Base-by-base conservation (phyloP, 2,329 filamentous ascomycete genomes). In the Aureobasidium pullulans region DNA sequence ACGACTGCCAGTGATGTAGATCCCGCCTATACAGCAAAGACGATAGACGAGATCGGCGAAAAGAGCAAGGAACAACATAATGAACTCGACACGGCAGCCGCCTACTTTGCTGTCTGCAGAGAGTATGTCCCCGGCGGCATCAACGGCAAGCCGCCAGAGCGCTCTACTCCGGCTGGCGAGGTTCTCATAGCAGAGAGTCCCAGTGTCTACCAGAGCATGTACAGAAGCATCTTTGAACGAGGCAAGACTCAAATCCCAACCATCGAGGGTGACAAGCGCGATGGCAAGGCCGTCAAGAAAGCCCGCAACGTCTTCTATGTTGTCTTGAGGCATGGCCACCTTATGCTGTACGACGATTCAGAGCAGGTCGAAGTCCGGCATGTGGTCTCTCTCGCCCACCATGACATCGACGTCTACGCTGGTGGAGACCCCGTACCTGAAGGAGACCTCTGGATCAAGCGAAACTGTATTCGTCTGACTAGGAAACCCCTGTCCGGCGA, bases 121-220 rank as follows among this genome's bases (percentile, higher is more conserved):
- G 91, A 96, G 76, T 96, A 94, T 74, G 89, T 90, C 0, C 90
- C 92, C 43, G 90, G 91, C 70, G 92, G 91, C 43, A 87, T 96
- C 72, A 95, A 95, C 77, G 90, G 90, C 62, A 96, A 93, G 75
- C 91, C 92, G 6, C 91, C 93, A 61, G 92, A 96, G 75, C 84
- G 90, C 62, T 84, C 86, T 34, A 93, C 89, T 0, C 90, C 91
- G 6, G 83, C 89, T 11, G 90, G 90, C 16, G 88, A 15, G 85
- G 94, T 46, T 84, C 87, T 36, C 79, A 62, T 60, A 43, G 47
- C 60, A 46, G 88, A 91, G 60, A 96, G 90, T 69, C 91, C 89
- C 60, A 96, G 93, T 71, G 93, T 99, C 39, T 97, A 97, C 73
- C 94, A 97, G 80, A 88, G 88, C 72, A 96, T 99, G 90, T 99